Evolutionary conservation across 345 rosid species (phyloP).

Genomic region (Gossypium raimondii): DNA sequence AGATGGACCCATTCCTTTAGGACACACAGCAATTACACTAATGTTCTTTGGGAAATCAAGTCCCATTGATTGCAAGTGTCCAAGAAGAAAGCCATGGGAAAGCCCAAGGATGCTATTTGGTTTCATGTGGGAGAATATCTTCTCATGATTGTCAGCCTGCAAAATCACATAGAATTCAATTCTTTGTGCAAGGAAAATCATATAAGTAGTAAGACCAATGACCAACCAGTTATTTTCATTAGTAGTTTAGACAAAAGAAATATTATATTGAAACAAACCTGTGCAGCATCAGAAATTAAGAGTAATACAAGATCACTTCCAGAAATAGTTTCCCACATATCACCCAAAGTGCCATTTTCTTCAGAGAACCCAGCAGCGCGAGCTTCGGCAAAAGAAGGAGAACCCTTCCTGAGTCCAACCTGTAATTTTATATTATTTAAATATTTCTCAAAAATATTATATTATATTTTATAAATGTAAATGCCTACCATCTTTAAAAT

Average conservation of each 20-base stretch:
- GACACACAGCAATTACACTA: slow-evolving; percentile 79
- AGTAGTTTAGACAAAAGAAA: not conserved
- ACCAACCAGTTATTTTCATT: not conserved
- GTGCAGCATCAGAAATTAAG: slow-evolving; percentile 92
- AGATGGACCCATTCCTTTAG: slow-evolving; percentile 91
- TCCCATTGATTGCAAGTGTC: slow-evolving; percentile 72
- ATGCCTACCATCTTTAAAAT: too few species aligned
- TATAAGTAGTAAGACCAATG: not conserved
- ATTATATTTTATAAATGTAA: too few species aligned
- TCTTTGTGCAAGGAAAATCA: not conserved
- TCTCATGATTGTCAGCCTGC: slow-evolving; percentile 85
- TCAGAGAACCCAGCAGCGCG: slow-evolving; percentile 86
- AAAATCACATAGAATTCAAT: not conserved
- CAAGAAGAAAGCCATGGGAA: slow-evolving; percentile 89
- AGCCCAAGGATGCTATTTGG: slow-evolving; percentile 93
- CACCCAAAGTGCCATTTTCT: slow-evolving; percentile 82
- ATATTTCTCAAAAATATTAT: too few species aligned
- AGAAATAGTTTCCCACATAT: slow-evolving; percentile 80
- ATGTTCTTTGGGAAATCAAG: slow-evolving; percentile 78
- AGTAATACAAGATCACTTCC: slow-evolving; percentile 86
- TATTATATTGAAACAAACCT: slow-evolving; percentile 37
- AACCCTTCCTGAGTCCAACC: slow-evolving; percentile 91
- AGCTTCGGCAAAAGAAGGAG: slow-evolving; percentile 81
- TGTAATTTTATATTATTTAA: slow-evolving; percentile 11
- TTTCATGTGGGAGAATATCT: slow-evolving; percentile 79